Conservation (phyloP, 768 basidiomycete species). For the Suillus ampliporus region DNA sequence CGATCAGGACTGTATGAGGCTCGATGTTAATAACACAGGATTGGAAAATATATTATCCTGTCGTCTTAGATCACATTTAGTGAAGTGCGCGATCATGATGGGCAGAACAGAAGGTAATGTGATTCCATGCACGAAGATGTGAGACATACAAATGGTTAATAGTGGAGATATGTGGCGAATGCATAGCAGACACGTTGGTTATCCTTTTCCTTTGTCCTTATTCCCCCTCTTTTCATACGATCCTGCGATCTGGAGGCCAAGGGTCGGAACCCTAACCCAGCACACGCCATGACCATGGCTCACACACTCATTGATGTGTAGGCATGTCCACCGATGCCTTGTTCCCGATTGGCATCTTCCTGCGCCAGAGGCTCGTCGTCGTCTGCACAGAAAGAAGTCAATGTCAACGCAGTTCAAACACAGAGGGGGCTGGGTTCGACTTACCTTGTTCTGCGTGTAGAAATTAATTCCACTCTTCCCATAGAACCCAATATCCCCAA, state of each 20-base stretch:
- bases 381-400: constrained; percentile 57
- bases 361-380: constrained; percentile 92
- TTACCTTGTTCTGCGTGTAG: constrained; percentile 93
- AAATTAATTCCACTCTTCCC: constrained; percentile 93
- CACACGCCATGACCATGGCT: neutral
- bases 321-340: constrained; percentile 90
- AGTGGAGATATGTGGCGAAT: neutral
- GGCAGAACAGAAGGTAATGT: neutral
- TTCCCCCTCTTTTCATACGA: neutral
- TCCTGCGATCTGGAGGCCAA: neutral
- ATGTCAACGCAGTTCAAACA: neutral
- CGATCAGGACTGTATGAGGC: neutral
- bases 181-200: neutral
- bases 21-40: neutral
- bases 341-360: constrained; percentile 79
- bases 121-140: neutral
- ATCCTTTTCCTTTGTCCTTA: neutral
- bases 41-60: neutral
- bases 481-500: constrained; percentile 92
- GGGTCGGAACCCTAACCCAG: neutral
- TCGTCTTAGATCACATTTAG: neutral
- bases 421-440: too few species aligned
- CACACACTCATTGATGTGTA: constrained; percentile 31
- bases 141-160: constrained; percentile 6
- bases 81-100: neutral